Base-by-base conservation (phyloP, 2,329 filamentous ascomycete species). In the Ophiocordyceps robertsii region DNA sequence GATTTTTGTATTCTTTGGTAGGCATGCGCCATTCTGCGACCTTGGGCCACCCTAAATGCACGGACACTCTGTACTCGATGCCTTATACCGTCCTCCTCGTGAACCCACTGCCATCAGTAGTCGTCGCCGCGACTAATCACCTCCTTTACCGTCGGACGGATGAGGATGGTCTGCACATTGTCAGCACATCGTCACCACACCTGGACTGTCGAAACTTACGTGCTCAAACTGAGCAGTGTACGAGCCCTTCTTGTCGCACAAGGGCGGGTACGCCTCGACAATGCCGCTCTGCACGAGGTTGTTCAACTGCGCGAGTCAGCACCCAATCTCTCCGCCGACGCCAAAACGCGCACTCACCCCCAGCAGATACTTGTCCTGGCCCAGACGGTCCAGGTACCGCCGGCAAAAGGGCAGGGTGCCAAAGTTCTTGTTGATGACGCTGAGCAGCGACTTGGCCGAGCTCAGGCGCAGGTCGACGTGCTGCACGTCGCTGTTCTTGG, bases 171-270 rank as follows among this genome's bases (percentile, higher is more conserved):
- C 81, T 86, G 43, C 16, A 6, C 9, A 6, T 27, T 27, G 24
- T 27, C 9, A 27, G 24, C 24, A 27, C 24, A 7, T 27, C 6
- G 9, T 7, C 24, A 27, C 24, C 3, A 27, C 24, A 27, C 6
- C 24, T 27, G 3, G 14, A 36, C 12, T 10, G 14, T 3, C 2
- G 9, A 30, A 39, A 76, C 84, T 74, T 67, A 93, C 88, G 68
- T 95, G 89, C 70, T 95, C 89, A 59, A 80, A 94, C 61, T 95
- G 89, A 49, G 89, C 90, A 24, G 88, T 93, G 63, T 94, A 95
- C 24, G 85, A 93, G 45, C 90, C 90, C 73, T 93, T 94, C 65
- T 89, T 80, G 66, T 95, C 89, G 52, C 84, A 81, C 53, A 95
- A 69, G 29, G 89, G 89, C 33, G 88, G 87, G 59, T 95, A 95